These are phyloP conservation scores for Choanephora cucurbitarum DNA, from an alignment of 371 early-diverging fungal species.

Conservation along the genomic window DNA sequence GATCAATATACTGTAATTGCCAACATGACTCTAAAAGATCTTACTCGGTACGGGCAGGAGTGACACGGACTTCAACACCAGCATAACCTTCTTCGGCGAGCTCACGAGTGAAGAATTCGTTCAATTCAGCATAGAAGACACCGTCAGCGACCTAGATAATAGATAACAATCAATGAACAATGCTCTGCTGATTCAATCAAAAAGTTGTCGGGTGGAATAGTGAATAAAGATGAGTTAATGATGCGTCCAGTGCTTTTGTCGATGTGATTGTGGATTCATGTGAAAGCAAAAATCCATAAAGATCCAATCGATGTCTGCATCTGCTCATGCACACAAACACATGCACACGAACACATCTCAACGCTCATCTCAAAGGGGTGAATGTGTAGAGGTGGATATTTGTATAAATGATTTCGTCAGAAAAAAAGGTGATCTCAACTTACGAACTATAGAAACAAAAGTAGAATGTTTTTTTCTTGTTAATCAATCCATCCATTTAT, in stretches of 20 bases:
- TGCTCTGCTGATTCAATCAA: not conserved
- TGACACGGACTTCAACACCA: constrained; percentile 98
- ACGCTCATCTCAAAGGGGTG: no score
- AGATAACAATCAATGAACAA: not conserved
- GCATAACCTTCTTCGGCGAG: constrained; percentile 89
- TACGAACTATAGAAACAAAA: constrained; percentile 6
- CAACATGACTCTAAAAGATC: constrained; percentile 2
- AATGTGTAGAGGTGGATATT: no score
- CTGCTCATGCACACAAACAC: no score
- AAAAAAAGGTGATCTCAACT: constrained; percentile 1
- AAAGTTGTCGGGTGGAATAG: no score
- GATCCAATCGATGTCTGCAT: not conserved
- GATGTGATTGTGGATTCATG: not conserved
- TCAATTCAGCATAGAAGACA: constrained; percentile 99
- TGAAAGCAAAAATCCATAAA: no score
- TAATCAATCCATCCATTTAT: constrained; percentile 31
- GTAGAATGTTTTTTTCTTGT: constrained; percentile 2
- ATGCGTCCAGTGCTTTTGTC: no score
- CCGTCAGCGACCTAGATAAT: constrained; percentile 88
- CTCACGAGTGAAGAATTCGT: constrained; percentile 97
- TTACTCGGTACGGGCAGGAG: constrained; percentile 95
- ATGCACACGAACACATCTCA: no score
- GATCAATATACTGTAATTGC: not conserved
- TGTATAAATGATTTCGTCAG: no score
- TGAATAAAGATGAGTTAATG: no score